Percentiles rank a stretch among this genome's conserved stretches.
phyloP scores from a whole-genome alignment of 345 rosid species.

The Carallia brachiata region DNA sequence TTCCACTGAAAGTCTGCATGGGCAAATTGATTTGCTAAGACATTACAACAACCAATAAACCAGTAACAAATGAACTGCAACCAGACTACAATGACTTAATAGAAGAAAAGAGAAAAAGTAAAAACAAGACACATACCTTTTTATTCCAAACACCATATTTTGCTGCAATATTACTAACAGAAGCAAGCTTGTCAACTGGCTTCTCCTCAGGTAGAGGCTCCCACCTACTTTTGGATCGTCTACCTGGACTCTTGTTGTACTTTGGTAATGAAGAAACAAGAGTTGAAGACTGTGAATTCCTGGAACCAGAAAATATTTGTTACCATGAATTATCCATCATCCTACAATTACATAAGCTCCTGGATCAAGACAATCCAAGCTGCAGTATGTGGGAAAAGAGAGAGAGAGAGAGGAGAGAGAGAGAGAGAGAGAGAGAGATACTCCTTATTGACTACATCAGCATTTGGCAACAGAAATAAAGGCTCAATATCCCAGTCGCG shows the following conservation, averaged over 20 bases:
- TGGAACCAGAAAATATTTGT: conserved; percentile 6
- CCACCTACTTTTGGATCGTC: conserved; percentile 94
- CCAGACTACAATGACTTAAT: neutral
- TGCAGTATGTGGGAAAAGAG: neutral
- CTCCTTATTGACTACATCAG: conserved; percentile 46
- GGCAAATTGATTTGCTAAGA: conserved; percentile 7
- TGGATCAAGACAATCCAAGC: too few relatives aligned
- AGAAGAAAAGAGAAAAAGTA: neutral
- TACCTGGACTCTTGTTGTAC: conserved; percentile 61
- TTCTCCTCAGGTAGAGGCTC: conserved; percentile 86
- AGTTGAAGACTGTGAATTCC: conserved; percentile 38
- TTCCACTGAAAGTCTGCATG: conserved; percentile 46
- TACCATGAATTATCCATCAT: too few relatives aligned
- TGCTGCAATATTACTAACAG: conserved; percentile 35
- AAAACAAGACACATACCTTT: conserved; percentile 44
- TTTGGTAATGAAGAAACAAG: conserved; percentile 36
- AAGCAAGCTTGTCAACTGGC: conserved; percentile 41
- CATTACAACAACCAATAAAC: neutral
- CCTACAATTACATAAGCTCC: too few relatives aligned
- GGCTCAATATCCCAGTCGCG: conserved; percentile 89
- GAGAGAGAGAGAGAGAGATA: conserved; percentile 34
- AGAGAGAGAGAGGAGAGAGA: neutral
- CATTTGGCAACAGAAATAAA: conserved; percentile 55
- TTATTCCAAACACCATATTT: conserved; percentile 62
- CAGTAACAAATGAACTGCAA: neutral